A percentile compares a stretch with the other conserved stretches of the same genome.
phyloP scores from a whole-genome alignment of 2,329 filamentous ascomycete genomes.

The Trichophyton simii region DNA sequence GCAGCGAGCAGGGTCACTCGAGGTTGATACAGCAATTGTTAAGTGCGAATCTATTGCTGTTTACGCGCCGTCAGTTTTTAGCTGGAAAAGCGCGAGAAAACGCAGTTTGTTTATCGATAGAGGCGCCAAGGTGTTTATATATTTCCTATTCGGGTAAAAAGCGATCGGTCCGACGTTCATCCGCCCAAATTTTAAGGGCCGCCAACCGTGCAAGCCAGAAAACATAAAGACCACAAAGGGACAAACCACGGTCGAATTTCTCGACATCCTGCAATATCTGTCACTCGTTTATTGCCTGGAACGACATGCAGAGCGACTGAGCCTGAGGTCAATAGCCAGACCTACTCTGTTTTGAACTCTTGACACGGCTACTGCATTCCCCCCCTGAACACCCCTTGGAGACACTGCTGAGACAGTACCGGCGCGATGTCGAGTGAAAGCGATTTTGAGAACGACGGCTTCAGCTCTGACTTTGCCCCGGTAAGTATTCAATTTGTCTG shows the following conservation, averaged over 20 bases:
- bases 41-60: no score
- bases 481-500: slow-evolving; percentile 25
- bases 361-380: not conserved
- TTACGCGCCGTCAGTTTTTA: not conserved
- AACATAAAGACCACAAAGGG: not conserved
- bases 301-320: not conserved
- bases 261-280: not conserved
- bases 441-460: slow-evolving; percentile 25
- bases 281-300: not conserved
- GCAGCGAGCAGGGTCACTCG: no score
- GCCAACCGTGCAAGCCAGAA: no score
- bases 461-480: slow-evolving; percentile 47
- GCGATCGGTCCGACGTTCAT: not conserved
- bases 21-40: no score
- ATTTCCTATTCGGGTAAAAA: not conserved
- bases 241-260: not conserved
- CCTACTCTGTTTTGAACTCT: not conserved
- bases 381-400: not conserved
- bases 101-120: not conserved
- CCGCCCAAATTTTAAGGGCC: not conserved
- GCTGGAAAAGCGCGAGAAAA: not conserved
- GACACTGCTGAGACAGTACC: not conserved
- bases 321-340: not conserved
- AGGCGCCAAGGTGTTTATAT: not conserved
- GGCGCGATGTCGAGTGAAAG: not conserved